Percentiles rank a stretch among this genome's conserved stretches.
These are phyloP conservation scores for Helotiales sp. DNA, from an alignment of 2,329 filamentous ascomycete genomes.

Conservation along the genomic window DNA sequence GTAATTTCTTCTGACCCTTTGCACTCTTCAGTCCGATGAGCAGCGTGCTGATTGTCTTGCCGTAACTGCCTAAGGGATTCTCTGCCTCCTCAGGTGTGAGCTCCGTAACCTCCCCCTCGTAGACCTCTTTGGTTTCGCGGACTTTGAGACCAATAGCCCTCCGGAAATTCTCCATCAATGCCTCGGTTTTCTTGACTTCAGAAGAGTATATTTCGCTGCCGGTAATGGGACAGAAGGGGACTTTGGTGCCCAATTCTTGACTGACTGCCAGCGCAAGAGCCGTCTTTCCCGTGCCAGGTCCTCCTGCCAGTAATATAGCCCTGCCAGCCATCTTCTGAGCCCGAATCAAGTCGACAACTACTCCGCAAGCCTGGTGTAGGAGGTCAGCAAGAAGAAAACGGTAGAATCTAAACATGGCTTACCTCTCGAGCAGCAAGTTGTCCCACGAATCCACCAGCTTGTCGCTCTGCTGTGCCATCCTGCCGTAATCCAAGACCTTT, in stretches of 20 bases:
- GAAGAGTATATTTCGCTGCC: slow-evolving; percentile 97
- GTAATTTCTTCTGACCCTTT: slow-evolving; percentile 95
- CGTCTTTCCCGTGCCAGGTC: slow-evolving; percentile 95
- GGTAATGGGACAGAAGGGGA: slow-evolving; percentile 97
- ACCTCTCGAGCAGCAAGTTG: slow-evolving; percentile 88
- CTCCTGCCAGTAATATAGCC: slow-evolving; percentile 89
- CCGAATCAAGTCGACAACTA: slow-evolving; percentile 93
- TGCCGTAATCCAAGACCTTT: slow-evolving; percentile 85
- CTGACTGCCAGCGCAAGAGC: slow-evolving; percentile 93
- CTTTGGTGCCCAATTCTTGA: slow-evolving; percentile 96
- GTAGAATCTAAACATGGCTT: slow-evolving; percentile 29
- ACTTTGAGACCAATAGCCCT: slow-evolving; percentile 95
- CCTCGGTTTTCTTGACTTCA: slow-evolving; percentile 99
- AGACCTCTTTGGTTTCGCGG: slow-evolving; percentile 98
- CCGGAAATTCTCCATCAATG: slow-evolving; percentile 98
- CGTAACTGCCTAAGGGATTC: slow-evolving; percentile 95
- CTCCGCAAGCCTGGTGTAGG: slow-evolving; percentile 81
- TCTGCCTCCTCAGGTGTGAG: slow-evolving; percentile 97
- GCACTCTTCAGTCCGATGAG: slow-evolving; percentile 93
- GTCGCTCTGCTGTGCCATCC: slow-evolving; percentile 82
- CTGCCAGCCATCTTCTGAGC: slow-evolving; percentile 97
- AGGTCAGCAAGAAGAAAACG: slow-evolving; percentile 74
- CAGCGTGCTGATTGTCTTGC: slow-evolving; percentile 94
- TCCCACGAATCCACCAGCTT: slow-evolving; percentile 83
- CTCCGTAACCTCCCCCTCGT: slow-evolving; percentile 97